Base-by-base conservation (phyloP, 352 stramenopile species). In the Globisporangium sylvaticum region DNA sequence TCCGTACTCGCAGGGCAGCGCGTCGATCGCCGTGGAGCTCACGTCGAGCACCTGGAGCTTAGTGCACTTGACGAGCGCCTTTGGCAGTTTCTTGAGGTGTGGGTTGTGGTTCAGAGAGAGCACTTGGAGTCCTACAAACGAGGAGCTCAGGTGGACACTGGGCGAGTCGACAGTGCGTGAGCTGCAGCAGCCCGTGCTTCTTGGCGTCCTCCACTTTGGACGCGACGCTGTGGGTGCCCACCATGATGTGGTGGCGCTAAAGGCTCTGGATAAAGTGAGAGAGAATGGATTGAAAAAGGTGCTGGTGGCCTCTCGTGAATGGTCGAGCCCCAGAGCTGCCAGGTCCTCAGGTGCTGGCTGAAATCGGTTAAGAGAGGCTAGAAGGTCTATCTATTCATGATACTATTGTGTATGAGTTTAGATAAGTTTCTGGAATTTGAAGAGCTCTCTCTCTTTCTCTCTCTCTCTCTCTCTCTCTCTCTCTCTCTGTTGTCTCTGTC, bases 71-170 rank as follows among this genome's bases (percentile, higher is more conserved):
- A 77, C 70, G 18, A 97, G 73, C 32, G 88, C 58, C 3, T 66
- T 34, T 3, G 88, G 88, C 4, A 97, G 56, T 0, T 52, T 46
- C 24, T 64, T 56, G 3, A 97, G 80, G 7, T 70, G 66, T 5
- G 85, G 88, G 59, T 97, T 97, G 61, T 93, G 77, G 65, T 93
- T 95, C 31, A 97, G 67, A 74, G 88, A 96, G 14, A 97, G 76
- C 59, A 90, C 71, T 54, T 89, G 83, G 7, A 97, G 82, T 24
- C 67, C 69, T 29, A 68, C 54, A 29, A 97, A 58, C 57, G 29
- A 79, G 78, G 46, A 87, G 67, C 58, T 81, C 79, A 0, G 65
- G 52, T 12, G 83, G 83, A 22, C 78, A 80, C 25, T 48, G 73
- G 12, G 46, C 34, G 37, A 94, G 80, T 27, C 76, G 69, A 24